Percentiles rank a stretch among this genome's conserved stretches.
These are phyloP conservation scores for Emericellopsis atlantica DNA, from an alignment of 2,329 filamentous ascomycete species.

Conservation along the genomic window DNA sequence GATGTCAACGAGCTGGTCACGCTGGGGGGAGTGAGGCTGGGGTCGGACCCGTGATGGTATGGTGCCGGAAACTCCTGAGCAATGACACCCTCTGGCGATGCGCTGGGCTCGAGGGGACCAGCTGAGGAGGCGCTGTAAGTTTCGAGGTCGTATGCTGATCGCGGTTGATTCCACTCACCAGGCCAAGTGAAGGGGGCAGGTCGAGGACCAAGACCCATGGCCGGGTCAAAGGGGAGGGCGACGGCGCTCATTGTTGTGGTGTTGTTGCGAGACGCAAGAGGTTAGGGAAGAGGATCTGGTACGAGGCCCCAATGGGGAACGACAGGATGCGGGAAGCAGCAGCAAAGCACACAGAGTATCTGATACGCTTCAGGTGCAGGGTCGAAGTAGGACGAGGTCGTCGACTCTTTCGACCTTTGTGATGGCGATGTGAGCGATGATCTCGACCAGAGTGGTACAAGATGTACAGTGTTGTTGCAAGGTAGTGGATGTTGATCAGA, in stretches of 20 bases:
- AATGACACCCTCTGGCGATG: conserved; percentile 16
- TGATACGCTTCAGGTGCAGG: too few relatives aligned
- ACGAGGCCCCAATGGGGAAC: too few relatives aligned
- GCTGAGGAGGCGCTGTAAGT: conserved; percentile 2
- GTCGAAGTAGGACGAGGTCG: too few relatives aligned
- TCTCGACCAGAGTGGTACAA: too few relatives aligned
- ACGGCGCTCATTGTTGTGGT: conserved; percentile 24
- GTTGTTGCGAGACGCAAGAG: neutral
- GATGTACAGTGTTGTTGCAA: too few relatives aligned
- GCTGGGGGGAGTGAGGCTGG: conserved; percentile 36
- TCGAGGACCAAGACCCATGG: conserved; percentile 37
- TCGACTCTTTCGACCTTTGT: too few relatives aligned
- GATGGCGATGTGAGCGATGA: too few relatives aligned
- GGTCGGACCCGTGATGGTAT: conserved; percentile 28
- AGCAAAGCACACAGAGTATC: too few relatives aligned
- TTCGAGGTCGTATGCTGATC: neutral
- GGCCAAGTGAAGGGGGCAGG: conserved; percentile 35
- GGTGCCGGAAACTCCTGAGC: conserved; percentile 28
- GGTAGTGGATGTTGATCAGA: too few relatives aligned
- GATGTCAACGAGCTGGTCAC: conserved; percentile 40
- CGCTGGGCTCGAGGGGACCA: conserved; percentile 21
- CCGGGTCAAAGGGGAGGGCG: conserved; percentile 36
- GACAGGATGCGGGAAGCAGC: too few relatives aligned
- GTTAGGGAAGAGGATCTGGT: too few relatives aligned
- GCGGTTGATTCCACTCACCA: conserved; percentile 16